Percentiles rank a stretch among this genome's conserved stretches.
Evolutionary conservation across 2,329 filamentous ascomycete genomes (phyloP).

Genomic region (Botrytis aclada): DNA sequence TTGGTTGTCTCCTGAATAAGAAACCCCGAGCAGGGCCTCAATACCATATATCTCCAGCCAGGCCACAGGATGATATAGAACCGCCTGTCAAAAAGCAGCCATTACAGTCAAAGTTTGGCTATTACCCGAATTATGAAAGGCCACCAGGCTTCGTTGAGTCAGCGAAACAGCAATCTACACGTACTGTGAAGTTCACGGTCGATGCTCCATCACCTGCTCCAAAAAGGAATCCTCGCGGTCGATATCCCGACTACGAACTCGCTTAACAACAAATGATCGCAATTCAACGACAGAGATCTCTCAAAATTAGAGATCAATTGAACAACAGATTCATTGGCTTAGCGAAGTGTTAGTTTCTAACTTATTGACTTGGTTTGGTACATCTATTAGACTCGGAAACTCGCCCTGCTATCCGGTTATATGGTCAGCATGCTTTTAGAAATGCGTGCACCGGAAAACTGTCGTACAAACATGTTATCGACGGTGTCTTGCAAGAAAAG

Average conservation of each 20-base stretch:
- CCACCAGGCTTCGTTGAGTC: background rate
- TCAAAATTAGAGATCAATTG: background rate
- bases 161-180: background rate
- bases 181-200: background rate
- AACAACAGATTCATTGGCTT: background rate
- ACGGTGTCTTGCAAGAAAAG: background rate
- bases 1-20: conserved; percentile 10
- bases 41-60: background rate
- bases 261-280: background rate
- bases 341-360: background rate
- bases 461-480: background rate
- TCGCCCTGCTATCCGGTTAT: background rate
- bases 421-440: background rate
- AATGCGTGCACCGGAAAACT: too few species aligned
- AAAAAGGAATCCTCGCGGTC: conserved; percentile 3
- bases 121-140: conserved; percentile 9
- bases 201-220: background rate
- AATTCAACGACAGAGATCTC: background rate
- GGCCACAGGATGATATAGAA: background rate
- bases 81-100: too few species aligned
- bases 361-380: background rate
- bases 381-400: background rate
- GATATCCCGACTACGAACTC: background rate
- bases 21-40: background rate
- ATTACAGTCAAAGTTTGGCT: background rate